A percentile compares a stretch with the other conserved stretches of the same genome.
Evolutionary conservation across 441 rosid species (phyloP).

Genomic region (Omphalea diandra): DNA sequence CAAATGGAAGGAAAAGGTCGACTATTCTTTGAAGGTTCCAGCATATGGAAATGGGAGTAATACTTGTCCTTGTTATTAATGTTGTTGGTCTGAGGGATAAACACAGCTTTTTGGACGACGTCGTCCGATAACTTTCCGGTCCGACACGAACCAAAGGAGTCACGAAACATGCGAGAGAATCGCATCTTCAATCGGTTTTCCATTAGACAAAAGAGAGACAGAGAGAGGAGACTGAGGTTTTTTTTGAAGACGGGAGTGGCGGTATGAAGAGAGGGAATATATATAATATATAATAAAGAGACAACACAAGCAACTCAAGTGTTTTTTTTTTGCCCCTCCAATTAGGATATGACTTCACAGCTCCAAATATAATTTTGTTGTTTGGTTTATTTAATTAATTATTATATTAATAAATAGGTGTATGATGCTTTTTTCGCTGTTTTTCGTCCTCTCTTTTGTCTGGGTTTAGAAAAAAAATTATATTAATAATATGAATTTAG

Average conservation of each 20-base stretch:
- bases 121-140: slow-evolving; percentile 60
- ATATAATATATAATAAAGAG: too few species aligned
- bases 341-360: too few species aligned
- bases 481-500: neutral
- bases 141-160: slow-evolving; percentile 64
- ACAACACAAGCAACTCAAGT: neutral
- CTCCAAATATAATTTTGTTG: too few species aligned
- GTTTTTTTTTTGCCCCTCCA: neutral
- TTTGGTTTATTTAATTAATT: neutral
- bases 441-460: slow-evolving; percentile 36
- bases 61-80: too few species aligned
- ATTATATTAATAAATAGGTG: neutral
- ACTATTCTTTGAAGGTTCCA: slow-evolving; percentile 29
- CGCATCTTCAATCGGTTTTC: slow-evolving; percentile 59
- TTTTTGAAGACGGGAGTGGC: slow-evolving; percentile 16
- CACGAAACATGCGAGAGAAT: slow-evolving; percentile 63
- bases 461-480: slow-evolving; percentile 8
- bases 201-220: slow-evolving; percentile 35
- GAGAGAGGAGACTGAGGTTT: neutral
- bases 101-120: slow-evolving; percentile 48
- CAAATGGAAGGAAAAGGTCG: slow-evolving; percentile 46
- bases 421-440: slow-evolving; percentile 16
- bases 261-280: slow-evolving; percentile 13
- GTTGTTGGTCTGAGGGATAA: slow-evolving; percentile 34
- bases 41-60: slow-evolving; percentile 11